Percentiles rank a stretch among this genome's conserved stretches.
phyloP scores from a whole-genome alignment of 2,329 filamentous ascomycete genomes.

The Monosporascus cannonballus region DNA sequence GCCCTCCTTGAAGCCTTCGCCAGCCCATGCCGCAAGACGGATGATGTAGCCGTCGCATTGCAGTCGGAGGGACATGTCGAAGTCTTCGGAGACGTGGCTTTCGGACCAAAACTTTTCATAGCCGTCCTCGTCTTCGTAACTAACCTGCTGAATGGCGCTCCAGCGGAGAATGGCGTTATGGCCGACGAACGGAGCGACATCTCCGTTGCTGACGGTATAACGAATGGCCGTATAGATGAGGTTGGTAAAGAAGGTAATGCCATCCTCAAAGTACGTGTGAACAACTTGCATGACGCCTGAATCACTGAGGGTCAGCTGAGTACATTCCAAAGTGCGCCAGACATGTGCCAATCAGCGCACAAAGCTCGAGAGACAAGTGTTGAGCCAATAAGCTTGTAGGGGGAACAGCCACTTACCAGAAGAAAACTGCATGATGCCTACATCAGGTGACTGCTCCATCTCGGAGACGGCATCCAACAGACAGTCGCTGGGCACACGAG shows the following conservation, averaged over 20 bases:
- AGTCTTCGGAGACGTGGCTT: slow-evolving; percentile 70
- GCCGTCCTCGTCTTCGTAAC: slow-evolving; percentile 49
- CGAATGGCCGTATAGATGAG: slow-evolving; percentile 69
- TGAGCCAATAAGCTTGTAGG: no score
- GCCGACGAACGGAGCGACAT: slow-evolving; percentile 69
- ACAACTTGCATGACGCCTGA: slow-evolving; percentile 69
- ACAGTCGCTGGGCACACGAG: slow-evolving; percentile 61
- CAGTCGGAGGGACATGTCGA: slow-evolving; percentile 67
- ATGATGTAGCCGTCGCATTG: slow-evolving; percentile 64
- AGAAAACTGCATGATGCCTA: slow-evolving; percentile 65
- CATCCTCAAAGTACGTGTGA: slow-evolving; percentile 67
- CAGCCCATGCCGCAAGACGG: slow-evolving; percentile 62
- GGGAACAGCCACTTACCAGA: slow-evolving; percentile 29
- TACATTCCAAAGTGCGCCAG: neutral
- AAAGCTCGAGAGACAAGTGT: no score
- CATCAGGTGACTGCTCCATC: slow-evolving; percentile 64
- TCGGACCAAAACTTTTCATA: slow-evolving; percentile 70
- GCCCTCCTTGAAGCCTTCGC: slow-evolving; percentile 66
- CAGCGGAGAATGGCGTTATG: slow-evolving; percentile 73
- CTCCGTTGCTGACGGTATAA: slow-evolving; percentile 64
- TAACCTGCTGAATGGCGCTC: slow-evolving; percentile 55
- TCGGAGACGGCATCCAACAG: slow-evolving; percentile 64
- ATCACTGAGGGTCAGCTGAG: neutral
- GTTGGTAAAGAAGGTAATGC: slow-evolving; percentile 69
- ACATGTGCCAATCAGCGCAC: no score